These are phyloP conservation scores for Tephrocybe sp. DNA, from an alignment of 768 basidiomycete species.

Conservation along the genomic window DNA sequence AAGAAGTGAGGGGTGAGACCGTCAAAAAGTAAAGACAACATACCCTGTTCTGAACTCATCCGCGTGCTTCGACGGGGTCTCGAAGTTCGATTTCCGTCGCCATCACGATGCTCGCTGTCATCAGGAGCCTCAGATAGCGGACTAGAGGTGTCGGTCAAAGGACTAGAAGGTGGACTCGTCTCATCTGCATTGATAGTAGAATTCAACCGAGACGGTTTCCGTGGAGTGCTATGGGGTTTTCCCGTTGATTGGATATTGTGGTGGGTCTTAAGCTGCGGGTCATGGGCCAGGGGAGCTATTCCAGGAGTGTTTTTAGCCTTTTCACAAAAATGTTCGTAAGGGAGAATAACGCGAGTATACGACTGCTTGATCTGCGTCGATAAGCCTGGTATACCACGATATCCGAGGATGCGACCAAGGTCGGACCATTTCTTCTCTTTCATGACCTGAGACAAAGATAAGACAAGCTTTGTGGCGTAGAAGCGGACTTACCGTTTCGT, in stretches of 20 bases:
- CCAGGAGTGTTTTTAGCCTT: slow-evolving; percentile 68
- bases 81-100: slow-evolving; percentile 42
- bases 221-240: slow-evolving; percentile 17
- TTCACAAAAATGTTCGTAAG: slow-evolving; percentile 91
- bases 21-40: slow-evolving; percentile 18
- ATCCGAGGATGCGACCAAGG: slow-evolving; percentile 80
- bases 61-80: slow-evolving; percentile 54
- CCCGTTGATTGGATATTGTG: slow-evolving; percentile 42
- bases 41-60: slow-evolving; percentile 54
- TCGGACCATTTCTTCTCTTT: slow-evolving; percentile 86
- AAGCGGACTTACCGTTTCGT: slow-evolving; percentile 64
- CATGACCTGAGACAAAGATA: slow-evolving; percentile 58
- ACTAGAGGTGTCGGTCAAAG: slow-evolving; percentile 76
- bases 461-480: slow-evolving; percentile 12
- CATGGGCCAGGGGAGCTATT: slow-evolving; percentile 47
- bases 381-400: slow-evolving; percentile 78
- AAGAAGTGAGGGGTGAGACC: slow-evolving; percentile 9
- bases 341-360: slow-evolving; percentile 88
- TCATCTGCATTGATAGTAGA: slow-evolving; percentile 39
- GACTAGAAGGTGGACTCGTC: slow-evolving; percentile 68
- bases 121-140: slow-evolving; percentile 80
- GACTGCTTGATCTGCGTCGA: slow-evolving; percentile 89
- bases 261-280: slow-evolving; percentile 52
- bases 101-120: slow-evolving; percentile 64
- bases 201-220: slow-evolving; percentile 36